Conservation (phyloP, 352 stramenopile genomes). For the Elongisporangium prolatum region DNA sequence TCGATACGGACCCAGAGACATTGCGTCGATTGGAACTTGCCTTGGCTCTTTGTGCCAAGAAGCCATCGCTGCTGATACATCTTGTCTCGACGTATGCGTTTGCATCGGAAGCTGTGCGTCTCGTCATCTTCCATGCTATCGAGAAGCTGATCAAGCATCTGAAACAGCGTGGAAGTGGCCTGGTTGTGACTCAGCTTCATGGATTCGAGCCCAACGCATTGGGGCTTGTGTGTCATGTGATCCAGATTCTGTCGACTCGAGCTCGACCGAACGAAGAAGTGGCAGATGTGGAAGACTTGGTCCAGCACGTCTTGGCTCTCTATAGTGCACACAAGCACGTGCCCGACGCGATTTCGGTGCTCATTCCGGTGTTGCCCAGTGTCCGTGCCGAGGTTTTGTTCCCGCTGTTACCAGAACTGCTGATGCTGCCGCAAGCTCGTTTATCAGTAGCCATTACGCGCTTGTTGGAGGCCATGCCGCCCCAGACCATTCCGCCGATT, state of each 20-base stretch:
- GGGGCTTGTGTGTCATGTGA: slow-evolving; percentile 66
- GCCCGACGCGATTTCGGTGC: slow-evolving; percentile 54
- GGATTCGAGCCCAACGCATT: slow-evolving; percentile 56
- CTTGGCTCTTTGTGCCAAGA: slow-evolving; percentile 73
- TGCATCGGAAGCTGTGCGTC: slow-evolving; percentile 52
- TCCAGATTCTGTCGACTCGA: slow-evolving; percentile 62
- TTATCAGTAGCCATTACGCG: slow-evolving; percentile 67
- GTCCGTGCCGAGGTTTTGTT: slow-evolving; percentile 54
- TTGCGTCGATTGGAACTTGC: slow-evolving; percentile 68
- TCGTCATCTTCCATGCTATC: slow-evolving; percentile 69
- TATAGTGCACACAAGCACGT: slow-evolving; percentile 56
- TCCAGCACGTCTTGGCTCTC: slow-evolving; percentile 55
- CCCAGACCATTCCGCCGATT: slow-evolving; percentile 55
- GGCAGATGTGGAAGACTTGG: slow-evolving; percentile 37
- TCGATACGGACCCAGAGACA: slow-evolving; percentile 50
- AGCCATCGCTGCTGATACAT: slow-evolving; percentile 51
- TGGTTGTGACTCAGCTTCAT: slow-evolving; percentile 65
- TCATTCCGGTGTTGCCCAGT: slow-evolving; percentile 62
- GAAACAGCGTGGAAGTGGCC: slow-evolving; percentile 53
- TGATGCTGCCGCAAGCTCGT: slow-evolving; percentile 44
- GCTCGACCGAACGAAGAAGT: slow-evolving; percentile 28
- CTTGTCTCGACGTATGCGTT: slow-evolving; percentile 59
- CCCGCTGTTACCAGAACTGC: slow-evolving; percentile 50
- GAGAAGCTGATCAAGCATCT: slow-evolving; percentile 86
- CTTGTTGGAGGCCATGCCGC: slow-evolving; percentile 68